Evolutionary conservation across 257 asterid genomes (phyloP), one percentile per base, ranked within the genome.

Genomic region (Forsythia suspensa): DNA sequence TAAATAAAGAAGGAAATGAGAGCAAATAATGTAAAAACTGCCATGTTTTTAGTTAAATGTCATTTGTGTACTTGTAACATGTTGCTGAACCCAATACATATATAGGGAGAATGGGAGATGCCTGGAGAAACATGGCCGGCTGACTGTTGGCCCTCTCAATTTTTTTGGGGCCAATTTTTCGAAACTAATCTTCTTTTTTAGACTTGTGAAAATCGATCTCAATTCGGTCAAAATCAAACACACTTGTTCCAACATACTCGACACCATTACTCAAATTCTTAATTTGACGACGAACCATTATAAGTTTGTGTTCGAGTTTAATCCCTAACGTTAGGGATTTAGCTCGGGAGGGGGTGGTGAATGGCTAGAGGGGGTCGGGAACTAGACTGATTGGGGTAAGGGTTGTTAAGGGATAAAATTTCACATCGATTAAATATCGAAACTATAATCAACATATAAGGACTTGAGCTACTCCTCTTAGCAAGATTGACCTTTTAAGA

Each of bases 31-130:
- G 61, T 65, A 51, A 8, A 21, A 18, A 65, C 51, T 63, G 55
- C 72, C 84, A 77, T 81, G 59, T 5, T 72, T 61, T 66, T 16
- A n/a, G 66, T 57, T 57, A 18, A n/a, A 57, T n/a, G 66, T 57
- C 29, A 12, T 48, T 55, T 39, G 36, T 59, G 55, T 8, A 12
- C n/a, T 5, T 68, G 40, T 18, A 55, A 3, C 8, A 63, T 16
- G 41, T 46, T 11, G 3, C n/a, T 15, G 55, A 70, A 8, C 42
- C 42, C 41, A 72, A 40, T 72, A 77, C 34, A 29, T 81, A 71
- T 76, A 81, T 72, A 80, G 42, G 6, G 4, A 11, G 6, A 21
- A 7, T 13, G 72, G 78, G 66, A 57, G 24, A n/a, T 57, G 34
- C 66, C 29, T 2, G 6, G 4, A 16, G 11, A 57, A 57, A 34